Evolutionary conservation across 768 basidiomycete genomes (phyloP).

Genomic region (Trametes cubensis): DNA sequence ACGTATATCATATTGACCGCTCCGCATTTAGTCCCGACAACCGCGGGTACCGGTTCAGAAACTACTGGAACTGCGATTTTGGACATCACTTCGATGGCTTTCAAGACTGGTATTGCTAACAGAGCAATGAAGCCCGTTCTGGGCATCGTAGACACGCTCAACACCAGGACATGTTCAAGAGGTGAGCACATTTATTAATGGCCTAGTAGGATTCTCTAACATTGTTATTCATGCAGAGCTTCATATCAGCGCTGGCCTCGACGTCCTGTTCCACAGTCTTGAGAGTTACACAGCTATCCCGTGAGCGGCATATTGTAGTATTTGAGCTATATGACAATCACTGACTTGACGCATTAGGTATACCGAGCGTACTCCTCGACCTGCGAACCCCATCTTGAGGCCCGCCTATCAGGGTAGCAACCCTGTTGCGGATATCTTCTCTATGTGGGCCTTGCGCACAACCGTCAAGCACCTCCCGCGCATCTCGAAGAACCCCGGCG

Average conservation of each 20-base stretch:
- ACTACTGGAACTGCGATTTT: conserved; percentile 95
- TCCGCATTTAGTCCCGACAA: conserved; percentile 57
- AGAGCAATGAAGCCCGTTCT: conserved; percentile 89
- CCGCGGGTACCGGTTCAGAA: conserved; percentile 89
- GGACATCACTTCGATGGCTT: conserved; percentile 86
- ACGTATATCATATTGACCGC: neutral
- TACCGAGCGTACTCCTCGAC: conserved; percentile 86
- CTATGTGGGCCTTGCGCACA: conserved; percentile 88
- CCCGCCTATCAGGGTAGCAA: conserved; percentile 95
- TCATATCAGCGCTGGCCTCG: conserved; percentile 92
- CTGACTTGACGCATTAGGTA: conserved; percentile 52
- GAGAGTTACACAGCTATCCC: conserved; percentile 95
- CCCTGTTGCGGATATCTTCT: conserved; percentile 94
- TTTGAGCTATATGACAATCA: conserved; percentile 22
- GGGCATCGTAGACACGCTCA: conserved; percentile 80
- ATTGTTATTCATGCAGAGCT: conserved; percentile 47
- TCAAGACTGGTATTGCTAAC: conserved; percentile 96
- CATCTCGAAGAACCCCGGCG: conserved; percentile 75
- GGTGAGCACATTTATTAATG: conserved; percentile 13
- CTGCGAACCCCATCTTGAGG: conserved; percentile 84
- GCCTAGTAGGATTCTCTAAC: neutral
- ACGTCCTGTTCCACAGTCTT: conserved; percentile 94
- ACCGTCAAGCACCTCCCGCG: conserved; percentile 89
- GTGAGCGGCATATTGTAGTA: conserved; percentile 43
- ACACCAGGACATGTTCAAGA: conserved; percentile 84